A percentile compares a stretch with the other conserved stretches of the same genome.
These are phyloP conservation scores for Cryptococcus floricola DNA, from an alignment of 1,284 basidiomycete species.

Conservation along the genomic window DNA sequence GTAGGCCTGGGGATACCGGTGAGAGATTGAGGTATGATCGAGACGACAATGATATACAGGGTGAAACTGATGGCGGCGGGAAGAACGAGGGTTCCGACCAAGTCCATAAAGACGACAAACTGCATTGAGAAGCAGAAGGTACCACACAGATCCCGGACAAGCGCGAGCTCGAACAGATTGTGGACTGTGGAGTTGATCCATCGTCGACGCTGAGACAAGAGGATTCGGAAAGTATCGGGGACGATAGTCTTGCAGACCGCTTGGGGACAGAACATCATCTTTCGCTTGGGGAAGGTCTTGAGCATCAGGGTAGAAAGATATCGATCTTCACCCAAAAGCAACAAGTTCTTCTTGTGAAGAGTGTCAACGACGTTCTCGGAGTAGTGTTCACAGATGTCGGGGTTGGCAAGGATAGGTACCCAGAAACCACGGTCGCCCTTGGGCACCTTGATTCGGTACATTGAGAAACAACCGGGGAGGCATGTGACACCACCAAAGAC, in stretches of 20 bases:
- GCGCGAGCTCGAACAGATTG: slow-evolving; percentile 88
- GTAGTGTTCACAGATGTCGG: slow-evolving; percentile 95
- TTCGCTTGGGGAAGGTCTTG: slow-evolving; percentile 97
- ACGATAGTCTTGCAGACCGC: slow-evolving; percentile 98
- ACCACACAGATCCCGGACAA: slow-evolving; percentile 90
- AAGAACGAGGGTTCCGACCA: slow-evolving; percentile 90
- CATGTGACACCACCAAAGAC: slow-evolving; percentile 99
- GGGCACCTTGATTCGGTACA: slow-evolving; percentile 98
- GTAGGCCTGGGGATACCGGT: slow-evolving; percentile 63
- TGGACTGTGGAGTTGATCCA: slow-evolving; percentile 99
- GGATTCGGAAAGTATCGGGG: slow-evolving; percentile 88
- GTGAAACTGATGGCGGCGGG: slow-evolving; percentile 98
- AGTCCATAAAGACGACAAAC: slow-evolving; percentile 96
- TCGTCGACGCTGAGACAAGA: slow-evolving; percentile 92
- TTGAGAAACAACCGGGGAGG: slow-evolving; percentile 97
- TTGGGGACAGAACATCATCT: slow-evolving; percentile 98
- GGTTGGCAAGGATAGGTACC: slow-evolving; percentile 97
- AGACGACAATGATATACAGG: slow-evolving; percentile 80
- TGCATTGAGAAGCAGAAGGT: slow-evolving; percentile 98
- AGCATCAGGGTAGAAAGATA: slow-evolving; percentile 94
- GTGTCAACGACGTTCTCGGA: slow-evolving; percentile 97
- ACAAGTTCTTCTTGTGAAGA: slow-evolving; percentile 97
- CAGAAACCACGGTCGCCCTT: slow-evolving; percentile 89
- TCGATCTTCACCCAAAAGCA: slow-evolving; percentile 97
- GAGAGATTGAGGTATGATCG: slow-evolving; percentile 70